Evolutionary conservation across 257 asterid genomes (phyloP), one percentile per base, ranked within the genome.

Genomic region (Solanum piurae): DNA sequence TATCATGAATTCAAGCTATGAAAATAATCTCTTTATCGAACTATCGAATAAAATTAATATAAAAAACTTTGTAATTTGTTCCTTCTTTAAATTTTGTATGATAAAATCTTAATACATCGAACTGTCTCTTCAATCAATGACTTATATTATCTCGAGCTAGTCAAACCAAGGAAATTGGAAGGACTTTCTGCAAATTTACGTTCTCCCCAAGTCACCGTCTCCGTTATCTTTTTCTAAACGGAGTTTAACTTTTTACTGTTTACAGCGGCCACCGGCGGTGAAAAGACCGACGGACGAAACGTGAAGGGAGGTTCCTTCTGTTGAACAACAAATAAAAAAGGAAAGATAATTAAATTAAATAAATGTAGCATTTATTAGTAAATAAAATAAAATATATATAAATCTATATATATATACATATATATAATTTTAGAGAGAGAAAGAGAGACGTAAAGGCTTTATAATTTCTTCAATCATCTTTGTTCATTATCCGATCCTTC

Each of bases 401-500:
- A 58, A 58, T 44, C 49, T 49, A 20, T 49, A 13, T 13, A 9
- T 23, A 9, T 49, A 20, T 49, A 13, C 4, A 9, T 23, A 9
- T 9, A 74, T 73, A 73, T 34, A 9, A 31, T 71, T 31, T 71
- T 5, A 73, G 29, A 73, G 82, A 73, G 82, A 73, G 40, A 44
- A 12, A 29, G 86, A 88, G 93, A 93, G 95, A 92, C 94, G 96
- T 91, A 85, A 91, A 88, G 86, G 42, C 87, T 84, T 87, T 85
- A 88, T 83, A 55, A 82, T 82, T 90, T 87, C 82, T 71, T 76
- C 83, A 44, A 91, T 90, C 89, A 85, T 72, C 89, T 90, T 20
- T 71, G 79, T 93, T 93, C 95, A 89, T 92, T 93, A 90, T 90
- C 94, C 88, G 88, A 89, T 87, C 89, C 92, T 83, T 79, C 27